Percentiles rank a stretch among this genome's conserved stretches.
These are phyloP conservation scores for Sporothrix sp. DNA, from an alignment of 2,329 filamentous ascomycete species.

Conservation along the genomic window DNA sequence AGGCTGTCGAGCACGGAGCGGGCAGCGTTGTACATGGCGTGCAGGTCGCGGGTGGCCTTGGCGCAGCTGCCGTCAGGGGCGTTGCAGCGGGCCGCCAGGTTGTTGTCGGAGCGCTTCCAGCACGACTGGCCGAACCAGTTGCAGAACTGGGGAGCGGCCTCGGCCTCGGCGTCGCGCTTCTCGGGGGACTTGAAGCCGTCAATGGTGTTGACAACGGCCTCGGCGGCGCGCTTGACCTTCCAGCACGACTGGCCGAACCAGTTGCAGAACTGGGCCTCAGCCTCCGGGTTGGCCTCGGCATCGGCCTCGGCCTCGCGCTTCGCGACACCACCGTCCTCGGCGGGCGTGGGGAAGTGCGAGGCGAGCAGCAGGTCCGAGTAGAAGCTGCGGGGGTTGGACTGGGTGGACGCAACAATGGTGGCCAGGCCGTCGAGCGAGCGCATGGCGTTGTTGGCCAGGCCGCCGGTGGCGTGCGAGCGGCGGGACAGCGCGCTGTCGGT, in stretches of 20 bases:
- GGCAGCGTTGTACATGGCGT: slow-evolving; percentile 26
- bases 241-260: slow-evolving; percentile 33
- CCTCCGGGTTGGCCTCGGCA: slow-evolving; percentile 21
- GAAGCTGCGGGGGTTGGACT: slow-evolving; percentile 18
- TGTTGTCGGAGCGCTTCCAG: slow-evolving; percentile 32
- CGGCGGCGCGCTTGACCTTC: slow-evolving; percentile 29
- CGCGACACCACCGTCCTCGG: not conserved
- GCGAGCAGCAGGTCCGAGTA: slow-evolving; percentile 17
- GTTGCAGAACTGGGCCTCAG: slow-evolving; percentile 26
- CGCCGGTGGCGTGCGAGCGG: slow-evolving; percentile 16
- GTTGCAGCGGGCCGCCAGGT: slow-evolving; percentile 25
- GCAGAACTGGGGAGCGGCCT: slow-evolving; percentile 24
- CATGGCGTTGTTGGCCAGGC: slow-evolving; percentile 15
- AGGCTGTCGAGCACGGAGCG: slow-evolving; percentile 21
- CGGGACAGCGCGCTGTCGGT: slow-evolving; percentile 9
- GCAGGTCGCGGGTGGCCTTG: slow-evolving; percentile 30
- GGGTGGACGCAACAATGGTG: slow-evolving; percentile 17
- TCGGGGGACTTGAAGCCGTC: slow-evolving; percentile 1
- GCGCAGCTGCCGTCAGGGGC: slow-evolving; percentile 24
- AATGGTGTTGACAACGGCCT: slow-evolving; percentile 15
- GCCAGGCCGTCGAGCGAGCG: slow-evolving; percentile 18
- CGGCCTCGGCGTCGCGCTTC: slow-evolving; percentile 12
- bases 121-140: slow-evolving; percentile 30
- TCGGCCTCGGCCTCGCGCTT: slow-evolving; percentile 19
- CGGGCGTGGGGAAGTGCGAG: slow-evolving; percentile 14